Evolutionary conservation across 2,329 filamentous ascomycete genomes (phyloP), one percentile per base, ranked within the genome.

Genomic region (Fusarium sp.): DNA sequence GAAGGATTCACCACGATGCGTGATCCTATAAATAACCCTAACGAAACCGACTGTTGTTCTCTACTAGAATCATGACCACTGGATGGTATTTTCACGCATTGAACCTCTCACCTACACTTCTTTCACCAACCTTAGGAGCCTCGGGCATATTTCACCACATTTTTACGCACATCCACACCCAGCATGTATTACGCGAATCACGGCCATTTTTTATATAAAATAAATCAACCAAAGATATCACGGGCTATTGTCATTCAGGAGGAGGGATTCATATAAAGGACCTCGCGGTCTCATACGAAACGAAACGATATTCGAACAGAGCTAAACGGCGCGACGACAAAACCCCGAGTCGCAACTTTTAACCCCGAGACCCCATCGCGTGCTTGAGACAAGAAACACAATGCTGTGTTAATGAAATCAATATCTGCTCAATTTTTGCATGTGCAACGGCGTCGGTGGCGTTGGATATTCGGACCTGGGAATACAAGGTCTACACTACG

Each of bases 1-100:
- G 47, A 76, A 79, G 45, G 73, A 78, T 46, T 77, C 80, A 23
- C 77, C 77, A 4, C 78, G 76, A 65, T 85, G 83, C 60, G 76
- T 79, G 14, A 83, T 85, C 51, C 74, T 85, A 41, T 84, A 72
- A 80, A 54, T 10, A 30, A 30, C 54, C 41, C 27, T 27, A 22
- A 51, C 47, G 33, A 58, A 47, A 14, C 25, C 25, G 45, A 47
- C 30, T 8, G 22, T n/a, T 7, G 22, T 44, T 46, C 27, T 40
- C 27, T 30, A 5, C 27, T 49, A 39, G 37, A 41, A 22, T 47
- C 40, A 59, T 56, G 52, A 44, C 67, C 68, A 68, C 65, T 48
- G 68, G 68, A 48, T 69, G 68, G 67, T 41, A 58, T 14, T 37
- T 70, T 33, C 15, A 60, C 35, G 37, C 60, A 45, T 44, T 52